Evolutionary conservation across 352 stramenopile genomes (phyloP).

Genomic region (Stramenopiles sp.): DNA sequence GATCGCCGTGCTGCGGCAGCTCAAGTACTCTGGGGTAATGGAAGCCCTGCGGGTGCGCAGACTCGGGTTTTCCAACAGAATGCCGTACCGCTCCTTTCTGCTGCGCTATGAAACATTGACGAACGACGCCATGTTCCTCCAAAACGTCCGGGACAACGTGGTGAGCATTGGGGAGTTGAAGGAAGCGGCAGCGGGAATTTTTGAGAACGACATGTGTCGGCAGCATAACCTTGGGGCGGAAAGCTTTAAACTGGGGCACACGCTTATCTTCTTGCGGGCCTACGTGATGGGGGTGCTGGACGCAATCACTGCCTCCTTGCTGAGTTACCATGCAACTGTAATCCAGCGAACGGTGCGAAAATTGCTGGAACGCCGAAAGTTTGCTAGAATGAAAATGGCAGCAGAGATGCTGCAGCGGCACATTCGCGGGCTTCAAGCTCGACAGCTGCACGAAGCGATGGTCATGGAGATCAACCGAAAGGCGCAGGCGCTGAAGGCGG

Average conservation of each 20-base stretch:
- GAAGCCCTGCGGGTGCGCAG: slow-evolving; percentile 26
- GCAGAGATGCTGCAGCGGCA: neutral
- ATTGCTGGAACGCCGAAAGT: neutral
- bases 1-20: slow-evolving; percentile 47
- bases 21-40: slow-evolving; percentile 57
- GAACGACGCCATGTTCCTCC: neutral
- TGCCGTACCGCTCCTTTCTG: slow-evolving; percentile 26
- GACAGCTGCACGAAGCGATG: slow-evolving; percentile 2
- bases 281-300: neutral
- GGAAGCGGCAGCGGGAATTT: neutral
- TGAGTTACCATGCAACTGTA: neutral
- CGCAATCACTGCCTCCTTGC: neutral
- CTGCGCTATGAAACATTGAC: neutral
- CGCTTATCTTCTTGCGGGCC: neutral
- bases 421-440: neutral
- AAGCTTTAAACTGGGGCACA: slow-evolving; percentile 10
- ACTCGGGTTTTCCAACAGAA: slow-evolving; percentile 25
- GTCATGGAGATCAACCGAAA: neutral
- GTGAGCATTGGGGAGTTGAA: neutral
- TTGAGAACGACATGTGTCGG: neutral
- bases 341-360: neutral
- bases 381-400: neutral
- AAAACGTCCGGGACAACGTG: neutral
- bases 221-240: neutral
- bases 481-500: neutral